Conservation (phyloP, 768 basidiomycete species). For the Crassisporium funariophilum region DNA sequence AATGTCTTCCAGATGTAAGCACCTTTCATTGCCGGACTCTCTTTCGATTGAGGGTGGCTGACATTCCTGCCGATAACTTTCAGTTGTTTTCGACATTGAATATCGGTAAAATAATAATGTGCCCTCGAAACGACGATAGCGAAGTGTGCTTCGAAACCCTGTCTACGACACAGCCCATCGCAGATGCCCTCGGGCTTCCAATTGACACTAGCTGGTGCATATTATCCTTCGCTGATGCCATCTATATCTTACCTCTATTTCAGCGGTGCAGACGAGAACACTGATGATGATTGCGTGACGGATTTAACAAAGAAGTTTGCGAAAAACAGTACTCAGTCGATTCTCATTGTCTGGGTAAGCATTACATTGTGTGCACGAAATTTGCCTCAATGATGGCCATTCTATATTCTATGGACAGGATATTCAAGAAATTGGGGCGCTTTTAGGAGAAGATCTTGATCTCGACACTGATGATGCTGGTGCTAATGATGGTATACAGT, state of each 20-base stretch:
- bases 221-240: conserved; percentile 1
- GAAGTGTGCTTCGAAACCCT: conserved; percentile 24
- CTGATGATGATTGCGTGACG: conserved; percentile 26
- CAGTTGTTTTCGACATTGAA: conserved; percentile 22
- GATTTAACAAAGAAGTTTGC: conserved; percentile 22
- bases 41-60: no score
- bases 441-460: conserved; percentile 19
- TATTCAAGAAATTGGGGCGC: conserved; percentile 15
- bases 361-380: no score
- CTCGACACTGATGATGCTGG: conserved; percentile 21
- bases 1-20: conserved; percentile 25
- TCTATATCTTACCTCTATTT: not conserved
- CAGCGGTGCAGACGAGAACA: conserved; percentile 28
- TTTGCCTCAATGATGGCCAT: not conserved
- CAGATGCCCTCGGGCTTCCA: conserved; percentile 22
- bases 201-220: conserved; percentile 27
- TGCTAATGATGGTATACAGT: conserved; percentile 18
- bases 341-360: conserved; percentile 28
- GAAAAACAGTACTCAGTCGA: conserved; percentile 24
- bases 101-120: conserved; percentile 29
- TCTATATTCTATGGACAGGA: conserved; percentile 9
- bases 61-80: no score
- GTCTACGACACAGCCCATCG: conserved; percentile 24
- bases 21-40: not conserved
- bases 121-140: conserved; percentile 23